Evolutionary conservation across 257 asterid species (phyloP).

Genomic region (Haberlea rhodopensis): DNA sequence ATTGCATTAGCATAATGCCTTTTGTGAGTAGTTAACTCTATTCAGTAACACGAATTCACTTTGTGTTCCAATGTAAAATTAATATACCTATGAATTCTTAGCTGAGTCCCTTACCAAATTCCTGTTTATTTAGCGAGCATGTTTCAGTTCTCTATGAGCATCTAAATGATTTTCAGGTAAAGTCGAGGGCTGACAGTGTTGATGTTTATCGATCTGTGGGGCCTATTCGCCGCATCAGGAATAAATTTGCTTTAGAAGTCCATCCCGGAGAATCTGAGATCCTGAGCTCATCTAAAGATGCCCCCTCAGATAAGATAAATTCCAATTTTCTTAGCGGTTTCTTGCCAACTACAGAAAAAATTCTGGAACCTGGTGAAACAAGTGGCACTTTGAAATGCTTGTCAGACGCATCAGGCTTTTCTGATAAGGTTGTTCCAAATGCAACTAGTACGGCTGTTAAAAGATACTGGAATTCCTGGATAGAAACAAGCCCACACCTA

Average conservation of each 20-base stretch:
- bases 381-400: conserved; percentile 44
- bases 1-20: not conserved
- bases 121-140: conserved; percentile 4
- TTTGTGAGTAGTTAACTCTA: not conserved
- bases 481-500: conserved; percentile 70
- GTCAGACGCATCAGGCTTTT: conserved; percentile 36
- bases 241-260: conserved; percentile 64
- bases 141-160: conserved; percentile 4
- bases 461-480: conserved; percentile 70
- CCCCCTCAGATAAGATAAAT: conserved; percentile 33
- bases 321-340: conserved; percentile 40
- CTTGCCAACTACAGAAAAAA: conserved; percentile 40
- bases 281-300: conserved; percentile 41
- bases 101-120: conserved; percentile 8
- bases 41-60: not conserved
- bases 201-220: conserved; percentile 77
- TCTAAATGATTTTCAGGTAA: conserved; percentile 47
- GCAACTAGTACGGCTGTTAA: conserved; percentile 40
- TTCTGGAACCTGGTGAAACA: conserved; percentile 46
- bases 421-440: conserved; percentile 33
- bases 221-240: conserved; percentile 66
- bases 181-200: conserved; percentile 39
- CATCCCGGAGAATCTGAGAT: conserved; percentile 68
- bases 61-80: conserved; percentile 4
- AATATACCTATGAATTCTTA: conserved; percentile 6